phyloP scores from a whole-genome alignment of 192 early-diverging fungal genomes.

The Coemansia reversa region DNA sequence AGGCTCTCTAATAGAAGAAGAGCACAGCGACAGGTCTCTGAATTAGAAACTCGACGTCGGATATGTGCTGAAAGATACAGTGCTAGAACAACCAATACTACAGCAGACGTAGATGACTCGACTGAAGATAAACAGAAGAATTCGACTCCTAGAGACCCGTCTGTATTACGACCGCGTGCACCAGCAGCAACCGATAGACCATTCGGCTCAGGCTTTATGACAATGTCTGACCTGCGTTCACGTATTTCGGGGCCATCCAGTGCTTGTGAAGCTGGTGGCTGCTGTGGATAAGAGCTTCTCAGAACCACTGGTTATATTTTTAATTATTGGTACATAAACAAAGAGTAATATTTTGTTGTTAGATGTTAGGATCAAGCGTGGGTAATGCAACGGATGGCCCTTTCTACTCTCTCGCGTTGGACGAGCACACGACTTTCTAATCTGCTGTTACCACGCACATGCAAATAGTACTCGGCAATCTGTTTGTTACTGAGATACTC shows the following conservation, averaged over 20 bases:
- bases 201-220: constrained; percentile 35
- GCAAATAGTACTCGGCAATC: constrained; percentile 44
- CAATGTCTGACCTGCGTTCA: constrained; percentile 24
- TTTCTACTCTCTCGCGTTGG: constrained; percentile 41
- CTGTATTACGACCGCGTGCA: constrained; percentile 21
- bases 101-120: constrained; percentile 3
- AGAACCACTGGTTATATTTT: too few relatives aligned
- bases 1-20: constrained; percentile 1
- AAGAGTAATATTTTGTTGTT: neutral
- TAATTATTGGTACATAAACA: neutral
- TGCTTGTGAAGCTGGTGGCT: constrained; percentile 15
- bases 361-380: constrained; percentile 1
- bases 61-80: constrained; percentile 11
- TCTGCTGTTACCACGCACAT: constrained; percentile 40
- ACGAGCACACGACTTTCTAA: constrained; percentile 33
- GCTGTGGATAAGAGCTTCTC: constrained; percentile 49
- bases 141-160: neutral
- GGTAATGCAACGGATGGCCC: constrained; percentile 22
- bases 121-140: neutral
- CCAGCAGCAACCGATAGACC: constrained; percentile 14
- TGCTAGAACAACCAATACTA: neutral
- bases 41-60: constrained; percentile 11
- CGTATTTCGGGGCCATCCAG: constrained; percentile 19
- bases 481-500: constrained; percentile 26
- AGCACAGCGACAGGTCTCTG: constrained; percentile 4